Percentiles rank a stretch among this genome's conserved stretches.
Conservation (phyloP, 2,329 filamentous ascomycete species). For the Xylariomycetidae sp. region DNA sequence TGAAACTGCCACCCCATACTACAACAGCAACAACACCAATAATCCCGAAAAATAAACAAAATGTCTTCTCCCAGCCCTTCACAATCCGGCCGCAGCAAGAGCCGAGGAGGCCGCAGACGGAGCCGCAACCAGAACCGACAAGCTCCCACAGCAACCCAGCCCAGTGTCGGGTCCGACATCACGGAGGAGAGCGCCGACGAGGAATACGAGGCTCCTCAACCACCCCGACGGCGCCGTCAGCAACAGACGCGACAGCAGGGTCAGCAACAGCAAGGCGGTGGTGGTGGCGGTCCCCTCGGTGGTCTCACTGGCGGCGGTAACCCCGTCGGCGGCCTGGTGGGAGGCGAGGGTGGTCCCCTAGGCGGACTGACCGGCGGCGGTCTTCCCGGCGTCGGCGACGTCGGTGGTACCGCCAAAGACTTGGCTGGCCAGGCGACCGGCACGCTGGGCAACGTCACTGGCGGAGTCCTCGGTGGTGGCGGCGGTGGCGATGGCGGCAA, state of each 20-base stretch:
- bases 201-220: slow-evolving; percentile 19
- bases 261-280: slow-evolving; percentile 14
- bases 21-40: too few relatives aligned
- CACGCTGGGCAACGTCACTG: slow-evolving; percentile 21
- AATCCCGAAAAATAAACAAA: too few relatives aligned
- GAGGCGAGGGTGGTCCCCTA: slow-evolving; percentile 19
- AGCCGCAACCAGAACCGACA: slow-evolving; percentile 20
- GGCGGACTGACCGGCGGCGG: slow-evolving; percentile 17
- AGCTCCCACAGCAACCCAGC: slow-evolving; percentile 18
- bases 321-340: slow-evolving; percentile 20
- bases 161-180: slow-evolving; percentile 15
- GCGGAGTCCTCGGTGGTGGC: slow-evolving; percentile 16
- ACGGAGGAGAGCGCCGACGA: slow-evolving; percentile 20
- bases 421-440: slow-evolving; percentile 22
- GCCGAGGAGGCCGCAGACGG: slow-evolving; percentile 19
- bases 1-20: not conserved
- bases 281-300: slow-evolving; percentile 15
- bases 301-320: slow-evolving; percentile 12
- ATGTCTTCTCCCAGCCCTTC: slow-evolving; percentile 24
- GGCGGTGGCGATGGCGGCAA: slow-evolving; percentile 34
- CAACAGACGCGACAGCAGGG: slow-evolving; percentile 17
- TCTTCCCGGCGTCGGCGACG: slow-evolving; percentile 20
- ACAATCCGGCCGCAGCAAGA: slow-evolving; percentile 16
- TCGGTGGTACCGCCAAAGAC: slow-evolving; percentile 25
- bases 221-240: slow-evolving; percentile 15